Conservation (phyloP, 164 flowering plant genomes). For the Aristolochia contorta region DNA sequence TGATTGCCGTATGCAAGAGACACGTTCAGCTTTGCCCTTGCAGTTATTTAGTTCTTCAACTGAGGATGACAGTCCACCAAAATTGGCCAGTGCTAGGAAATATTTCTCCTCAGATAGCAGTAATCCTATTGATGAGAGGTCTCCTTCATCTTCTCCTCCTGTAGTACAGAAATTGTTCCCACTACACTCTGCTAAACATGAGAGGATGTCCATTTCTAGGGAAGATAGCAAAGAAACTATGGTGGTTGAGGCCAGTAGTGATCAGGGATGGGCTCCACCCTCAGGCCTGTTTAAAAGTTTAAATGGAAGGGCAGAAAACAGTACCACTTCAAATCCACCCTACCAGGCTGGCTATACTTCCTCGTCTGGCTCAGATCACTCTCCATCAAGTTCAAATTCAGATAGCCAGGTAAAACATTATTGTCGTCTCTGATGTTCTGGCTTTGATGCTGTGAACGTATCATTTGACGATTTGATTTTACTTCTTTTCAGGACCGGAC, state of each 20-base stretch:
- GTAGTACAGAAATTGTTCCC: conserved; percentile 64
- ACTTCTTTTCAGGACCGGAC: conserved; percentile 52
- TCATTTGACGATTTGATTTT: not conserved
- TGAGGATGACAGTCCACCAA: conserved; percentile 53
- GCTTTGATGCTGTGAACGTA: not conserved
- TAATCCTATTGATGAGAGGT: conserved; percentile 62
- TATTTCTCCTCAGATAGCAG: conserved; percentile 85
- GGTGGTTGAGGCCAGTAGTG: conserved; percentile 25
- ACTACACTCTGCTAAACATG: conserved; percentile 38
- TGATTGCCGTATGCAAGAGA: conserved; percentile 38
- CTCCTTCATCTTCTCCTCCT: conserved; percentile 76
- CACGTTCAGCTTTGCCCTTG: conserved; percentile 38
- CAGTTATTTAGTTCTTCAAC: conserved; percentile 69
- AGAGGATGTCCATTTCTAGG: conserved; percentile 24
- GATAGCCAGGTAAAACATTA: conserved; percentile 53
- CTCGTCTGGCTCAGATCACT: conserved; percentile 79
- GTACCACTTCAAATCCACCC: conserved; percentile 36
- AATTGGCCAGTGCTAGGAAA: conserved; percentile 42
- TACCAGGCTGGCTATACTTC: conserved; percentile 59
- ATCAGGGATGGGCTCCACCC: conserved; percentile 32
- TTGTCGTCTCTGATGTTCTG: not conserved
- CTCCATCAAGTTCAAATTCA: conserved; percentile 72
- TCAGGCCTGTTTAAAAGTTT: conserved; percentile 50
- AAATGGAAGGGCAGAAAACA: conserved; percentile 27
- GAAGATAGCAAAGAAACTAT: conserved; percentile 19